phyloP scores from a whole-genome alignment of 1,284 basidiomycete species.

The Heimioporus punctisporus region DNA sequence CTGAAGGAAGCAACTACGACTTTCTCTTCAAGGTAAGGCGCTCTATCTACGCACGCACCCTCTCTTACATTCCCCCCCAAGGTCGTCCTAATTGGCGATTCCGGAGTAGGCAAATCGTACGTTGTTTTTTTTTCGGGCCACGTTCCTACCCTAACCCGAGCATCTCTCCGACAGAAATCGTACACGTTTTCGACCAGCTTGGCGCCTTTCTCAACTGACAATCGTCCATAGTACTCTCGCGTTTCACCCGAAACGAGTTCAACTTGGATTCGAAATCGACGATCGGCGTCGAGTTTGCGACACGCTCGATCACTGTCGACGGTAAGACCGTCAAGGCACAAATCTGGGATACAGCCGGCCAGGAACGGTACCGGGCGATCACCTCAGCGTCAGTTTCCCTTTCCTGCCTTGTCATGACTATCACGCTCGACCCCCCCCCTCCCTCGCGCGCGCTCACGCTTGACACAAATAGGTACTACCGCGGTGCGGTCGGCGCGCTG shows the following conservation, averaged over 20 bases:
- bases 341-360: conserved; percentile 99
- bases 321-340: conserved; percentile 99
- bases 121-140: conserved; percentile 27
- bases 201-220: conserved; percentile 4
- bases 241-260: conserved; percentile 99
- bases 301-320: conserved; percentile 94
- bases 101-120: conserved; percentile 98
- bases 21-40: conserved; percentile 95
- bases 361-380: conserved; percentile 99
- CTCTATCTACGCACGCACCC: background rate
- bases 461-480: conserved; percentile 92
- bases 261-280: conserved; percentile 99
- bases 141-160: background rate
- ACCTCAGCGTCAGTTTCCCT: conserved; percentile 80
- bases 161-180: conserved; percentile 25
- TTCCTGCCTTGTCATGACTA: too few species aligned
- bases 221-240: conserved; percentile 68
- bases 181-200: conserved; percentile 6
- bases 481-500: conserved; percentile 94
- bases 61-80: conserved; percentile 30
- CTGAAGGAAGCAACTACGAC: conserved; percentile 93
- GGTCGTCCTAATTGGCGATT: conserved; percentile 99
- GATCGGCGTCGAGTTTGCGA: conserved; percentile 99
- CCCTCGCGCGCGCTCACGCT: conserved; percentile 1
- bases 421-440: background rate